Base-by-base conservation (phyloP, 345 rosid genomes). In the Lepidium africanum region DNA sequence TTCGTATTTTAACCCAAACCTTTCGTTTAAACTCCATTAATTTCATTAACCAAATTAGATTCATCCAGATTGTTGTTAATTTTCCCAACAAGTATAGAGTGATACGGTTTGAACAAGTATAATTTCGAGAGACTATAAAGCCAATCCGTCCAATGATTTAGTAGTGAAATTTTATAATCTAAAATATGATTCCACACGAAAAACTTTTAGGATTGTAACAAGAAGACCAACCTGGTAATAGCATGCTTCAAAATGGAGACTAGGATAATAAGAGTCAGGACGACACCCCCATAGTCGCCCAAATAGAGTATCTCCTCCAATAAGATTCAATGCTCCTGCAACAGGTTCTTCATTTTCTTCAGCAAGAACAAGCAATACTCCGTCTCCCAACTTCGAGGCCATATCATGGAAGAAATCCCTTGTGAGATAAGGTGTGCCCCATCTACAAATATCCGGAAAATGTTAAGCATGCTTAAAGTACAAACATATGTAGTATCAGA, bases 281-380 rank as follows among this genome's bases (percentile, higher is more conserved):
- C 84, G 81, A 61, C 96, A 90, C 63, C 98, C 98, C 98, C 98
- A 93, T 11, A 90, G 78, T 9, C 97, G 89, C n/a, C 98, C 98
- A 71, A 80, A 93, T 27, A 93, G 60, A 50, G 96, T 69, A 73
- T 90, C 97, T 73, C 97, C 97, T 5, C 97, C 98, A 12, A 93
- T 90, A 55, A 93, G 85, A 83, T 93, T 90, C 70, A 93, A 77
- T 37, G 98, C 97, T 83, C 98, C 97, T 0, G 97, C 98, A 36
- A 93, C 94, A 66, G 86, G 78, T 78, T 90, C 94, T 8, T 83
- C 91, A 15, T 87, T 86, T 73, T 93, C 84, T 83, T 88, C 98
- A 59, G 98, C 96, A 62, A 82, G 76, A 74, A 93, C 87, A 19
- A 93, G 92, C 7, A 93, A 75, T 37, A 90, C 87, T 5, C 63